Evolutionary conservation across 2,329 filamentous ascomycete genomes (phyloP), one percentile per base, ranked within the genome.

Genomic region (Penicillium sp.): DNA sequence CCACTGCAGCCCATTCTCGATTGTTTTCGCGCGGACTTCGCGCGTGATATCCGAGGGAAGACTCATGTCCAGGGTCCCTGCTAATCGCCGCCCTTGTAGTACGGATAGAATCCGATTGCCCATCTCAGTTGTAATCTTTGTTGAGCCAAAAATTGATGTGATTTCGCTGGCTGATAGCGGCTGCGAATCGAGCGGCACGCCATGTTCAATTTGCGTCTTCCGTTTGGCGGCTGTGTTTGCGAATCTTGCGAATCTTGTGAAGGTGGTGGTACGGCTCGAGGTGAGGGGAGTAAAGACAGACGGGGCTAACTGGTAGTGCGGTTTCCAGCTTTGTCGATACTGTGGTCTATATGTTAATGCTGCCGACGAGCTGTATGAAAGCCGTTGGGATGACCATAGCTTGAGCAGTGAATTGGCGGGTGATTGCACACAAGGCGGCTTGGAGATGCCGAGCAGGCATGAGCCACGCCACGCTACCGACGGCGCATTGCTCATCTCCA

Each of bases 41-140:
- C 64, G 62, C 50, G 63, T 65, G 33, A 77, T 68, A 51, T 77
- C 73, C 24, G 62, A 60, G 3, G 76, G 74, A 5, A 79, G 65
- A 18, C 73, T 69, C 14, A 76, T 63, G 55, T 79, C 77, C 12
- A 78, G 67, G 1, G 76, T 79, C 11, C 77, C 77, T 33, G 69
- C 64, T 16, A 75, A 55, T 21, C 77, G 73, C 24, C 76, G 71
- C n/a, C 67, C 69, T 52, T 79, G 76, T 2, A 79, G 64, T 16
- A 75, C 66, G 5, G 65, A 65, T 9, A 77, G 61, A 18, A 72
- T 61, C 12, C 72, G 70, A 54, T 76, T 76, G 2, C 69, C 74
- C 52, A 72, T 56, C 3, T 61, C 61, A 1, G 63, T 53, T 2
- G 69, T 65, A 5, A 75, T 51, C 18, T 61, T 66, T 5, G 58